These are phyloP conservation scores for Thinopyrum elongatum DNA, from an alignment of 176 grass and related monocot species.

Conservation along the genomic window DNA sequence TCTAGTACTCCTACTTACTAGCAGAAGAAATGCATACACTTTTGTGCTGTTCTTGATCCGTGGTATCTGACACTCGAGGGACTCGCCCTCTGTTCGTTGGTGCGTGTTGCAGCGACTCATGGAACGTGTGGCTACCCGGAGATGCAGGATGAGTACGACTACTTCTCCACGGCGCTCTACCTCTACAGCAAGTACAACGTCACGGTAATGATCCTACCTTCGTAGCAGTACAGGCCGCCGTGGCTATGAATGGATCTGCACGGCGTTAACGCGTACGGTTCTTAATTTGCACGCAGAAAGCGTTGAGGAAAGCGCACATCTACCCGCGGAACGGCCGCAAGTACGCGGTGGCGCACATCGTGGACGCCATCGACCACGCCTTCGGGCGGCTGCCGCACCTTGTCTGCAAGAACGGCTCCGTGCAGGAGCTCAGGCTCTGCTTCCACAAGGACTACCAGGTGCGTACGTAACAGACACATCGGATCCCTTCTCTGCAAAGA, in stretches of 20 bases:
- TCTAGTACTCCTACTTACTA: neutral
- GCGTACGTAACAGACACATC: too few relatives aligned
- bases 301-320: constrained; percentile 30
- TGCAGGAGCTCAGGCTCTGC: constrained; percentile 58
- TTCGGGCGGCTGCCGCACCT: constrained; percentile 49
- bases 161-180: constrained; percentile 74
- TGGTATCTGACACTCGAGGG: neutral
- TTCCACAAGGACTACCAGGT: constrained; percentile 62
- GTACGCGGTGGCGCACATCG: constrained; percentile 30
- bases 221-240: neutral
- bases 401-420: constrained; percentile 42
- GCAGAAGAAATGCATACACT: neutral
- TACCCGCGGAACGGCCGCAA: neutral
- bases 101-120: constrained; percentile 67
- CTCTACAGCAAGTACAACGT: constrained; percentile 93
- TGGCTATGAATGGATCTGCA: too few relatives aligned
- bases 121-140: constrained; percentile 89
- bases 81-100: neutral
- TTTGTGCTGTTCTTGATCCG: neutral
- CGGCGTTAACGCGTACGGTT: too few relatives aligned
- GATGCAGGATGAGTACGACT: constrained; percentile 88
- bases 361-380: constrained; percentile 37
- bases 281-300: constrained; percentile 17
- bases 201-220: constrained; percentile 32
- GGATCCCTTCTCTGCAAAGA: too few relatives aligned